Evolutionary conservation across 805 yeast species (phyloP), one percentile per base, ranked within the genome.

Genomic region (Metahyphopichia silvanorum): DNA sequence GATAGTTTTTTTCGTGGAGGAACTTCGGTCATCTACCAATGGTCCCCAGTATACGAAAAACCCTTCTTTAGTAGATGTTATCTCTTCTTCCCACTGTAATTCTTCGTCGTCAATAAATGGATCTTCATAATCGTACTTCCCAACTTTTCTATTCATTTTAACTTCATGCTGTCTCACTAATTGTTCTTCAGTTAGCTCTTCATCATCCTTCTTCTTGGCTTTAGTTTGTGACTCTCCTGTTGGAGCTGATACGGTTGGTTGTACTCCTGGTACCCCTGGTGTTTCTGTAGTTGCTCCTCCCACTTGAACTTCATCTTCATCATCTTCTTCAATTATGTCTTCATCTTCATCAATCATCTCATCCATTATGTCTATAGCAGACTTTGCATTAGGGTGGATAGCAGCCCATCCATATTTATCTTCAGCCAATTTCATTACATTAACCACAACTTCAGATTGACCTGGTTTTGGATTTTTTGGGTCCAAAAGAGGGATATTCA

Each of bases 41-140:
- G 95, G 94, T 0, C 99, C 99, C 66, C 88, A 86, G 57, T 80
- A 93, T 0, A 93, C 96, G 46, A 91, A 93, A 54, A 89, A 93
- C 2, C 98, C 98, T 51, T 93, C 98, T 43, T 84, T 84, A 1
- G 96, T 88, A 1, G 91, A 79, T 2, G 91, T 89, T 6, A 95
- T 79, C 49, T 85, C 94, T 55, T 89, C 96, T 59, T 93, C 98
- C 84, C 93, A 84, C 36, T 78, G 74, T 46, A 88, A 65, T 59
- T 93, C 99, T 11, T 86, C 76, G 59, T 93, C 98, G 61, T 93
- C 99, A 37, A 93, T 93, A 51, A 93, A 93, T 2, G 98, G 98
- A 57, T 93, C 99, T 39, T 85, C 80, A 30, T 77, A 69, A 54
- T 93, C 98, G 58, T 93, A 93, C 51, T 86, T 87, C 2, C 96